A percentile compares a stretch with the other conserved stretches of the same genome.
Conservation (phyloP, 2,329 filamentous ascomycete species). For the Dactylonectria estremocensis region DNA sequence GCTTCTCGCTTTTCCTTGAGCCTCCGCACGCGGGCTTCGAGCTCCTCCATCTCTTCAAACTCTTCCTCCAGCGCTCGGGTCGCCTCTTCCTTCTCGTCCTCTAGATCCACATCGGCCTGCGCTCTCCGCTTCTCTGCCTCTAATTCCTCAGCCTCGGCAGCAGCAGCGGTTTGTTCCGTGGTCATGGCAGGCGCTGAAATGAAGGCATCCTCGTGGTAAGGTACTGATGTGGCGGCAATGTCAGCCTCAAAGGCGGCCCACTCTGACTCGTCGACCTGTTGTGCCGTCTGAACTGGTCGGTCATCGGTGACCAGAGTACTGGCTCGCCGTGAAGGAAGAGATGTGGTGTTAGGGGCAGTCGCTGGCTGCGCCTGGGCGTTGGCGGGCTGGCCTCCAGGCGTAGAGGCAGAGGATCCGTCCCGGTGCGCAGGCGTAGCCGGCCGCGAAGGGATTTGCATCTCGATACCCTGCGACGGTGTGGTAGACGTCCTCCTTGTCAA, state of each 20-base stretch:
- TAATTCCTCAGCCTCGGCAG: constrained; percentile 64
- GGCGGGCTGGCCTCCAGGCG: constrained; percentile 48
- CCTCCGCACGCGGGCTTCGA: constrained; percentile 79
- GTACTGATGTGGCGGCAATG: constrained; percentile 67
- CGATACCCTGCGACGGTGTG: constrained; percentile 69
- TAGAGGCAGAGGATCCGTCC: constrained; percentile 60
- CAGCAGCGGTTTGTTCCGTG: constrained; percentile 72
- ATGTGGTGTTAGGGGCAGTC: constrained; percentile 30
- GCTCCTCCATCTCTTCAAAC: constrained; percentile 86
- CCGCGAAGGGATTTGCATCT: constrained; percentile 75
- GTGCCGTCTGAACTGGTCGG: constrained; percentile 34
- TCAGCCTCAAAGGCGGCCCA: constrained; percentile 92
- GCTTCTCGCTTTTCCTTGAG: constrained; percentile 81
- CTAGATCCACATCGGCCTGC: constrained; percentile 68
- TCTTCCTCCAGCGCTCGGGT: constrained; percentile 81
- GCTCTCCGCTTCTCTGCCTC: constrained; percentile 69
- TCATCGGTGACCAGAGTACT: constrained; percentile 41
- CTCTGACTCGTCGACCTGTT: constrained; percentile 78
- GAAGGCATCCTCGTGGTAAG: constrained; percentile 65
- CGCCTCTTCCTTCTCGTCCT: constrained; percentile 83
- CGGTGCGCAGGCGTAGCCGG: constrained; percentile 71
- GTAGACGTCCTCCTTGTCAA: constrained; percentile 64
- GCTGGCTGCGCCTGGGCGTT: constrained; percentile 32
- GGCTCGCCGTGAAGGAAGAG: constrained; percentile 52
- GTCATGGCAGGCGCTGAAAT: constrained; percentile 80